phyloP scores from a whole-genome alignment of 106 monocot genomes.

The Cymbidium sinense region DNA sequence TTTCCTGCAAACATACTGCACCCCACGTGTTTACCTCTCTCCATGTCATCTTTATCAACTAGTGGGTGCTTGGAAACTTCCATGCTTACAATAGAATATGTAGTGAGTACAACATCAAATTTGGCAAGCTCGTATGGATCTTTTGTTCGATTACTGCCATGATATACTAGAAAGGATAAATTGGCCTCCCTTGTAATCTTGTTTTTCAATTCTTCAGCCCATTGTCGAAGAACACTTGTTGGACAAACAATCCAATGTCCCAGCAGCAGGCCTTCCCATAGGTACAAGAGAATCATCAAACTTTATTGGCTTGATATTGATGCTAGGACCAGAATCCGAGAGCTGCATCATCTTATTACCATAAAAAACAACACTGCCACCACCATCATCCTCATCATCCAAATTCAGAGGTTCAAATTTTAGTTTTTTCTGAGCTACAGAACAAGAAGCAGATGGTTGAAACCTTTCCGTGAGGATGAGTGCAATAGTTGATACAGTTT shows the following conservation, averaged over 20 bases:
- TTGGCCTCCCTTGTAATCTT: conserved; percentile 69
- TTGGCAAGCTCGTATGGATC: conserved; percentile 80
- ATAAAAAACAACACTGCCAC: conserved; percentile 16
- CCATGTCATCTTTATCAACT: conserved; percentile 61
- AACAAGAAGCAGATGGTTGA: conserved; percentile 21
- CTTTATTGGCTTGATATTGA: conserved; percentile 4
- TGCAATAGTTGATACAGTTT: conserved; percentile 90
- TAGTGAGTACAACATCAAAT: conserved; percentile 91
- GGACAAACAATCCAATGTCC: conserved; percentile 95
- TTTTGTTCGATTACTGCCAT: conserved; percentile 85
- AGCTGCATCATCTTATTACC: conserved; percentile 11
- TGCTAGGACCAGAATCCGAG: not conserved
- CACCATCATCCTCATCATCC: conserved; percentile 60
- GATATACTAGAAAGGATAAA: conserved; percentile 72
- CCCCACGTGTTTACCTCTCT: conserved; percentile 32
- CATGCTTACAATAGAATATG: conserved; percentile 93
- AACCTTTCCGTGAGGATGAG: conserved; percentile 77
- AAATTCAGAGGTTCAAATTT: conserved; percentile 48
- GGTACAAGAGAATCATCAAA: conserved; percentile 19
- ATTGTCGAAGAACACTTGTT: conserved; percentile 93
- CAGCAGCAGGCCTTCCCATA: conserved; percentile 66
- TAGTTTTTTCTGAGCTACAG: conserved; percentile 18
- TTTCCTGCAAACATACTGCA: not conserved
- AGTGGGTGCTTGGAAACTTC: conserved; percentile 71
- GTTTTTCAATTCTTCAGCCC: conserved; percentile 77